Evolutionary conservation across 768 basidiomycete genomes (phyloP), one percentile per base, ranked within the genome.

Genomic region (Coprinopsis cinerea): DNA sequence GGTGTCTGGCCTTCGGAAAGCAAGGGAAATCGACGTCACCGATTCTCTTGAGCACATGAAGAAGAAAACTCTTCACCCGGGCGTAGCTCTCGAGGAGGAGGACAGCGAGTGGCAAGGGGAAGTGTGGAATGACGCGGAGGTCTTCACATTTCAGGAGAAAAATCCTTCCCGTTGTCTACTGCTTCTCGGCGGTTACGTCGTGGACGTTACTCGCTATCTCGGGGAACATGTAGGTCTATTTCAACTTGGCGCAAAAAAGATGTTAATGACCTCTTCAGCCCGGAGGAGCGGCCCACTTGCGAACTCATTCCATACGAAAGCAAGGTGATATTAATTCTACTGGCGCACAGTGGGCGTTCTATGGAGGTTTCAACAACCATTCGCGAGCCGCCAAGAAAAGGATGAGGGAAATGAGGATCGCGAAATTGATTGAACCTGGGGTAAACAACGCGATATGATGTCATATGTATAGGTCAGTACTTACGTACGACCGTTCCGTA

Each of bases 351-450:
- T 77, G 77, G 73, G 82, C 85, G 0, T 88, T 85, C 66, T 70
- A 75, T 48, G 85, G 85, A 14, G 85, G 85, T 13, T 65, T 86
- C 57, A 91, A 88, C 59, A 80, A 79, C 48, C 86, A 88, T 57
- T 81, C 82, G 13, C 69, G 75, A n/a, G 74, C 75, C 2, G 81
- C 82, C 13, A 70, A 64, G 53, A 67, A 65, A 55, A 65, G 71
- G 37, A 71, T 83, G 73, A 54, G 57, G n/a, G 67, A 75, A 41
- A 57, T 82, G 32, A 64, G 74, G 45, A 56, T 83, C 10, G 82
- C 81, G 17, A 72, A 61, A 48, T 45, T 78, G 6, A 26, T 6
- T 26, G 41, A n/a, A n/a, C n/a, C n/a, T n/a, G n/a, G n/a, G n/a
- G n/a, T n/a, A n/a, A n/a, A n/a, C n/a, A n/a, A n/a, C n/a, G n/a